Conservation (phyloP, 2,329 filamentous ascomycete genomes). For the Xylariaceae sp. region DNA sequence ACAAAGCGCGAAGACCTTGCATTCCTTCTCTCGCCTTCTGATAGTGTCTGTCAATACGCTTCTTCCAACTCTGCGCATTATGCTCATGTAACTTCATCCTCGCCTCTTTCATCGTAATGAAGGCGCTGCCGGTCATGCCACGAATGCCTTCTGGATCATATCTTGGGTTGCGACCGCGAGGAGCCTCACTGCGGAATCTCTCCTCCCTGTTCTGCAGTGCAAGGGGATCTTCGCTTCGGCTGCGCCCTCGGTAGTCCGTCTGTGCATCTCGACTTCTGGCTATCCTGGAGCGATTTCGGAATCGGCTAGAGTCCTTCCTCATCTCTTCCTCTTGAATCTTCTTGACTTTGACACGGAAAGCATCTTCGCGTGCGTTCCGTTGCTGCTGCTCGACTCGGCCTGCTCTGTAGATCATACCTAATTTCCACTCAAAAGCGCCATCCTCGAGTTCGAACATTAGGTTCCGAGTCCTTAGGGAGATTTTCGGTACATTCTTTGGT, state of each 20-base stretch:
- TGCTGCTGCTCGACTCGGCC: slow-evolving; percentile 88
- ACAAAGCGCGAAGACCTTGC: slow-evolving; percentile 71
- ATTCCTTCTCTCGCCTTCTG: slow-evolving; percentile 67
- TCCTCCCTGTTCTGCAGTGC: slow-evolving; percentile 25
- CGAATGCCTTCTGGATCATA: slow-evolving; percentile 77
- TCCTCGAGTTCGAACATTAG: slow-evolving; percentile 92
- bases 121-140: slow-evolving; percentile 66
- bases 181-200: slow-evolving; percentile 32
- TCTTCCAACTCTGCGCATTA: slow-evolving; percentile 89
- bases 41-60: slow-evolving; percentile 76
- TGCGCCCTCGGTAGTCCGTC: slow-evolving; percentile 42
- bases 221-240: slow-evolving; percentile 52
- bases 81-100: slow-evolving; percentile 69
- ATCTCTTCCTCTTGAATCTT: slow-evolving; percentile 71
- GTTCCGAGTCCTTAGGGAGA: slow-evolving; percentile 77
- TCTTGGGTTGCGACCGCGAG: slow-evolving; percentile 46
- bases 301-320: slow-evolving; percentile 48
- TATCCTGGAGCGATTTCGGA: slow-evolving; percentile 53
- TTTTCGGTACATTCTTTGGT: slow-evolving; percentile 80
- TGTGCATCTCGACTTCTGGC: slow-evolving; percentile 34
- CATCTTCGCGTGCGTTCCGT: slow-evolving; percentile 82
- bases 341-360: slow-evolving; percentile 82
- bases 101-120: slow-evolving; percentile 73
- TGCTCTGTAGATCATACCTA: slow-evolving; percentile 88
- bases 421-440: slow-evolving; percentile 94